phyloP scores from a whole-genome alignment of 805 yeast genomes.

The Candida germanica region DNA sequence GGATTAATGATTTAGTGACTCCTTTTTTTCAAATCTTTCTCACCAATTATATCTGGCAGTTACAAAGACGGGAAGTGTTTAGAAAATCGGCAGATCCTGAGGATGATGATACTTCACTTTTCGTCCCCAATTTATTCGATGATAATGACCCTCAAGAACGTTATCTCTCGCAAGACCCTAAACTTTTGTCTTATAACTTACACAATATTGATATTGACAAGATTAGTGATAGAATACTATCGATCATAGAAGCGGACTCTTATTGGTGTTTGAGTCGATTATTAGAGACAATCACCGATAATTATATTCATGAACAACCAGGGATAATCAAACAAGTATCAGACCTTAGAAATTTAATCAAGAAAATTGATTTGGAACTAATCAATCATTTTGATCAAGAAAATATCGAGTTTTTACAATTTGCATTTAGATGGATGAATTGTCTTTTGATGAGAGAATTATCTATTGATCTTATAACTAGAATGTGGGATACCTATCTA shows the following conservation, averaged over 20 bases:
- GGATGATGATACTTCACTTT: slow-evolving; percentile 23
- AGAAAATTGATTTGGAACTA: slow-evolving; percentile 73
- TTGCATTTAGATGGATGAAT: slow-evolving; percentile 98
- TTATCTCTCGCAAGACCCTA: slow-evolving; percentile 23
- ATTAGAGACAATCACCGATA: slow-evolving; percentile 92
- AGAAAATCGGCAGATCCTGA: slow-evolving; percentile 8
- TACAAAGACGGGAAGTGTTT: slow-evolving; percentile 23
- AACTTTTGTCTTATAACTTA: slow-evolving; percentile 30
- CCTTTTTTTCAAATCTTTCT: slow-evolving; percentile 90
- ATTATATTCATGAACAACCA: slow-evolving; percentile 96
- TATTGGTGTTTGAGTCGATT: slow-evolving; percentile 94
- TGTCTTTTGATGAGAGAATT: slow-evolving; percentile 94
- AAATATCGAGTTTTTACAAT: slow-evolving; percentile 91
- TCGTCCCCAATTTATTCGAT: slow-evolving; percentile 37
- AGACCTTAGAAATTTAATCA: slow-evolving; percentile 72
- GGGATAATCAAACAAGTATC: slow-evolving; percentile 91
- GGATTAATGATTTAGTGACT: slow-evolving; percentile 89
- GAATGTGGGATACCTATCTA: slow-evolving; percentile 98
- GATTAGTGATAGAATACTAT: slow-evolving; percentile 57
- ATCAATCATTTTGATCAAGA: slow-evolving; percentile 74
- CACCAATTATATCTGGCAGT: slow-evolving; percentile 54
- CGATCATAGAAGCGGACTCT: slow-evolving; percentile 87
- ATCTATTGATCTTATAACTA: slow-evolving; percentile 67
- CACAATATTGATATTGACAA: slow-evolving; percentile 60
- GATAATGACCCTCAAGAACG: slow-evolving; percentile 19